Base-by-base conservation (phyloP, 805 yeast species). In the Candida alai region DNA sequence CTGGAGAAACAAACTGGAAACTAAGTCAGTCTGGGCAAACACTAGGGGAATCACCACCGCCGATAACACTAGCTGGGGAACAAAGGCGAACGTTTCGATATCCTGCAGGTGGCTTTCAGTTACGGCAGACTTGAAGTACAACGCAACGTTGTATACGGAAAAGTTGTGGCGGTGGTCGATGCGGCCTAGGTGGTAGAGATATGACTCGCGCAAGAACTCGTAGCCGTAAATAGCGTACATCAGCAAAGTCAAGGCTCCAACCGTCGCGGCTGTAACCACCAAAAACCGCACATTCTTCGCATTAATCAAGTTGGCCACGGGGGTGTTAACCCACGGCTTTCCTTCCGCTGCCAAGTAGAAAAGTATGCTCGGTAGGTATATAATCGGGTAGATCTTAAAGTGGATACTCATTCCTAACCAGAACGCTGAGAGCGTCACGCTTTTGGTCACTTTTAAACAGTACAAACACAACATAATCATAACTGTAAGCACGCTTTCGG, bases 81-180 rank as follows among this genome's bases (percentile, higher is more conserved):
- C 26, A 47, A 93, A 87, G 5, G 97, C 95, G 49, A 76, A 61
- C 37, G 73, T 67, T 24, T 76, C 76, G 17, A 72, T 59, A 37
- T 58, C 59, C 2, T 52, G 17, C 5, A 27, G 11, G 5, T 14
- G 8, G 12, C 17, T 18, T 3, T 19, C 16, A 10, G 26, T 4
- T 12, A 12, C n/a, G 19, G 67, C 66, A 2, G 88, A 79, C 29
- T 72, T 71, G 51, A 73, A 75, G 54, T 83, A 84, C 25, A 93
- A 62, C 15, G 80, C 63, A 9, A 86, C 63, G 54, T 89, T 84
- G 73, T 89, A 93, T 2, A 89, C 66, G 4, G 96, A 85, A 53
- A 93, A 93, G 58, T 93, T 93, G 60, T 93, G 98, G 30, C 98
- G 75, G 57, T 93, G 98, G 56, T 93, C 98, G 4, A 86, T 58